A percentile compares a stretch with the other conserved stretches of the same genome.
Evolutionary conservation across 108 stramenopile species (phyloP).

Genomic region (Aurantiochytrium sp.): DNA sequence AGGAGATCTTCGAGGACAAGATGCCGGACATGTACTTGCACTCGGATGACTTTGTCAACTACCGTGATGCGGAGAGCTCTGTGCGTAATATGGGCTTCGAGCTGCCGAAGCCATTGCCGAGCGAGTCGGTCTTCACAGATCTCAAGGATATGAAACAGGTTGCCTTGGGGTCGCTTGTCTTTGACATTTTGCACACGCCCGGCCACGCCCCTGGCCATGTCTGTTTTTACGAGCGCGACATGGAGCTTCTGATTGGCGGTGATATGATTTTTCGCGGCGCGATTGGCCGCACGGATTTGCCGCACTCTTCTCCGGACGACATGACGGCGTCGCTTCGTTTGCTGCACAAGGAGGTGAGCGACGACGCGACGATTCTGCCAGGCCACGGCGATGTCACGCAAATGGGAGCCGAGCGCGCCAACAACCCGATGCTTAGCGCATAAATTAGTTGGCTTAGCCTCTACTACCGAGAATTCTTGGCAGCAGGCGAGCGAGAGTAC

Average conservation of each 20-base stretch:
- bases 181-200: not conserved
- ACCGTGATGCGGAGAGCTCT: not conserved
- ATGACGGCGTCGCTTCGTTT: not conserved
- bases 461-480: too few relatives aligned
- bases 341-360: not conserved
- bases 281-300: not conserved
- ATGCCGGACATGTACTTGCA: not conserved
- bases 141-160: not conserved
- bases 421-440: too few relatives aligned
- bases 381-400: not conserved
- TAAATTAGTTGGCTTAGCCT: too few relatives aligned
- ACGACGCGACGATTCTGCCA: not conserved
- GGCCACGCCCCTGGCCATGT: not conserved
- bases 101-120: not conserved
- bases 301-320: not conserved
- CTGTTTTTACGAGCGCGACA: not conserved
- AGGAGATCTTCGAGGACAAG: not conserved
- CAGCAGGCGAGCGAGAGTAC: too few relatives aligned
- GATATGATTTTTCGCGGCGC: not conserved
- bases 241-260: not conserved
- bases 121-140: not conserved
- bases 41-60: not conserved
- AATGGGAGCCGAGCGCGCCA: not conserved
- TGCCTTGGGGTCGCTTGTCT: not conserved
- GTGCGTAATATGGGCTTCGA: not conserved